A percentile compares a stretch with the other conserved stretches of the same genome.
Evolutionary conservation across 169 alveolate genomes (phyloP).

Genomic region (Eimeria sp.): DNA sequence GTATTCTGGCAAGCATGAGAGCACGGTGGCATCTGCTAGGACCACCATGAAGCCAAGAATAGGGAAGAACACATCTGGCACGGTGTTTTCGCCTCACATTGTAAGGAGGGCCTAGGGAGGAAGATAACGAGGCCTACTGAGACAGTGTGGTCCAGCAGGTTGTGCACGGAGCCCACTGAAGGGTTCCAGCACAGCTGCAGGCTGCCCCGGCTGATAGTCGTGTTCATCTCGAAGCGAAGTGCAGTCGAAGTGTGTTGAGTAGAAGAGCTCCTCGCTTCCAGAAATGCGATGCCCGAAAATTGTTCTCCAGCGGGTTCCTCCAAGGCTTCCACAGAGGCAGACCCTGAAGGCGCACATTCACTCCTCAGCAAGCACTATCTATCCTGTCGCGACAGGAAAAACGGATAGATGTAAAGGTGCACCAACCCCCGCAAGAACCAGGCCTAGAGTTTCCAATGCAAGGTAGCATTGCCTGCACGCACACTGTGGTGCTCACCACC

Average conservation of each 20-base stretch:
- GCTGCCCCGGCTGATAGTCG: neutral
- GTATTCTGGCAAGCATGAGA: neutral
- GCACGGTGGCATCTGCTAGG: neutral
- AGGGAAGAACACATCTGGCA: neutral
- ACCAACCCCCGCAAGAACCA: neutral
- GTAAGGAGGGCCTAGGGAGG: neutral
- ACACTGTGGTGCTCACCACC: neutral
- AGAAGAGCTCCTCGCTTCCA: neutral
- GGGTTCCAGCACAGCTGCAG: constrained; percentile 67
- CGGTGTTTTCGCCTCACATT: neutral
- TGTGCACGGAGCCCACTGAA: constrained; percentile 10
- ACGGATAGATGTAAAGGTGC: no score
- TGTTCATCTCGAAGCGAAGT: neutral
- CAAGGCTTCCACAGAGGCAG: neutral
- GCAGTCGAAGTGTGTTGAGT: neutral
- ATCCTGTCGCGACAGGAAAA: neutral
- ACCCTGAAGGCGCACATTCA: neutral
- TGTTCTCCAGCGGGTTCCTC: neutral
- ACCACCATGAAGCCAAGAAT: neutral
- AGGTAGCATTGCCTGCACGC: neutral
- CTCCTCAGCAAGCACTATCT: neutral
- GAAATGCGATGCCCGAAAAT: neutral
- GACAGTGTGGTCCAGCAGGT: constrained; percentile 60
- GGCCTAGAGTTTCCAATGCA: neutral
- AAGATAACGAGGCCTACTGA: constrained; percentile 59